Evolutionary conservation across 1,284 basidiomycete species (phyloP), one percentile per base, ranked within the genome.

Genomic region (Leccinum solheimii): DNA sequence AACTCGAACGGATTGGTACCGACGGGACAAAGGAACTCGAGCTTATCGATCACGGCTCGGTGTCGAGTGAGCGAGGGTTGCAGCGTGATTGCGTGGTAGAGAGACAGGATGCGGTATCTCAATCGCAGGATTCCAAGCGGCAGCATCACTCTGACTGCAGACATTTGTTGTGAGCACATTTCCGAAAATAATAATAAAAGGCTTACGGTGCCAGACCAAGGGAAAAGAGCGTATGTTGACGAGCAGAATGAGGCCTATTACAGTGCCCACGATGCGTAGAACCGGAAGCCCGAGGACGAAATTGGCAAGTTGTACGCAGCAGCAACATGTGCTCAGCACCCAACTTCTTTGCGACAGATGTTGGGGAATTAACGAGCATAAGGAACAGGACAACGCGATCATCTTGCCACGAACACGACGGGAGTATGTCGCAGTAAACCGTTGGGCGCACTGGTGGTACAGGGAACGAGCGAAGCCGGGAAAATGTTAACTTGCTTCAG

Each of bases 171-270:
- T 59, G 27, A 60, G 27, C 3, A 26, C n/a, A 16, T 27, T 32
- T 27, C 27, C 27, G 5, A 23, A 21, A 48, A 16, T 5, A 32
- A 9, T n/a, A 55, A 23, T 30, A n/a, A 13, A 49, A 8, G 21
- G 21, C 21, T 21, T 69, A 88, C 87, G 67, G 66, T 89, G 87
- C 87, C 87, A 89, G 26, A 75, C 74, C n/a, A 88, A 69, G 1
- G 87, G 87, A 70, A 84, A 80, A 1, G 85, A 84, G 8, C 83
- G 79, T 27, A 76, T 67, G 61, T 88, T 88, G 23, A 86, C 57
- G 19, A 87, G 60, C 16, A 83, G 64, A 27, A 83, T 60, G 13
- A 82, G 19, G 23, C 45, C 66, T 5, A 59, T 19, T 11, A 68
- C 40, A 8, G 10, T 6, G 16, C 53, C 16, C 26, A 21, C 30